A percentile compares a stretch with the other conserved stretches of the same genome.
These are phyloP conservation scores for Blumeria graminis DNA, from an alignment of 2,329 filamentous ascomycete genomes.

Conservation along the genomic window DNA sequence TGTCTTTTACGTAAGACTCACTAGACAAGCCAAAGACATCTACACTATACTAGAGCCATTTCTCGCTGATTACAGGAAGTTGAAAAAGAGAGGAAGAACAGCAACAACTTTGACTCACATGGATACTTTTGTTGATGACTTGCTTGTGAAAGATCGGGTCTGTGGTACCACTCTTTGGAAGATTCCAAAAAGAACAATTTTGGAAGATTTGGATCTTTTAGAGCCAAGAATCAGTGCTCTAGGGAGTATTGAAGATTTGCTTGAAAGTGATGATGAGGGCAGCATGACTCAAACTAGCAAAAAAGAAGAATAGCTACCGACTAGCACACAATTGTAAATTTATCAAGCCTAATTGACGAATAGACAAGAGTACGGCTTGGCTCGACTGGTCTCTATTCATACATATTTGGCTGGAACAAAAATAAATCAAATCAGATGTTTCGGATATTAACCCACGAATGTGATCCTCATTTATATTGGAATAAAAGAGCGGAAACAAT, in stretches of 20 bases:
- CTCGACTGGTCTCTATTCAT: too few relatives aligned
- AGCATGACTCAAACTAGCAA: slow-evolving; percentile 4
- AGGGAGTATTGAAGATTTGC: slow-evolving; percentile 50
- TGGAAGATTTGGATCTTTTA: slow-evolving; percentile 75
- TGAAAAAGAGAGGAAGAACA: slow-evolving; percentile 50
- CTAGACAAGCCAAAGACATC: slow-evolving; percentile 58
- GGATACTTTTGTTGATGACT: slow-evolving; percentile 83
- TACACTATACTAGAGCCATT: slow-evolving; percentile 62
- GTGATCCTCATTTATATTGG: too few relatives aligned
- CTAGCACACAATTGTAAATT: too few relatives aligned
- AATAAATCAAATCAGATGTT: too few relatives aligned
- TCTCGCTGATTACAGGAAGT: slow-evolving; percentile 58
- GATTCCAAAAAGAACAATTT: slow-evolving; percentile 52
- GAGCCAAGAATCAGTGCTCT: slow-evolving; percentile 69
- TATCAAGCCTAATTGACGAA: too few relatives aligned
- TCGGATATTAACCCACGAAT: too few relatives aligned
- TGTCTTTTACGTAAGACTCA: slow-evolving; percentile 80
- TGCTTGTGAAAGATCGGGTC: slow-evolving; percentile 69
- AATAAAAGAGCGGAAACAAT: too few relatives aligned
- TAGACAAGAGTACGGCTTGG: too few relatives aligned
- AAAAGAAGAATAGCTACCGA: background rate
- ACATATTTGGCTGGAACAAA: too few relatives aligned
- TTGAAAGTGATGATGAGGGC: slow-evolving; percentile 23
- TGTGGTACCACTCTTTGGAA: slow-evolving; percentile 87
- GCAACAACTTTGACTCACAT: slow-evolving; percentile 57